phyloP scores from a whole-genome alignment of 495 filamentous ascomycete species.

The Penicillium angulare region DNA sequence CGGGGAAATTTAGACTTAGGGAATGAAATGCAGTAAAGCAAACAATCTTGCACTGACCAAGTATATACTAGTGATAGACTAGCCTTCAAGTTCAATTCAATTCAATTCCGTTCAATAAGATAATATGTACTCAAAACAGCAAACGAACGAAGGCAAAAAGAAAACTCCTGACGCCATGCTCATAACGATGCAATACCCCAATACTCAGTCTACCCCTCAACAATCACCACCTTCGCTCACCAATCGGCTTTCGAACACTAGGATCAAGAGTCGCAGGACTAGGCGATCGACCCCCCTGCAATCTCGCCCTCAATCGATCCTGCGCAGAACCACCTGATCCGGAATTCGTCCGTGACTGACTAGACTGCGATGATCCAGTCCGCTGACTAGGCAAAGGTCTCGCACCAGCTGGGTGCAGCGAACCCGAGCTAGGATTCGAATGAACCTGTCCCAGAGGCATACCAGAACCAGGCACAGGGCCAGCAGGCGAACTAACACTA shows the following conservation, averaged over 20 bases:
- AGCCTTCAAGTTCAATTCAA: too few species aligned
- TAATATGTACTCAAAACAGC: not conserved
- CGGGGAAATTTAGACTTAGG: too few species aligned
- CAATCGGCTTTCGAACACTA: conserved; percentile 37
- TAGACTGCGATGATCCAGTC: conserved; percentile 66
- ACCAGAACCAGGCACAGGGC: conserved; percentile 14
- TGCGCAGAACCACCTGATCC: conserved; percentile 56
- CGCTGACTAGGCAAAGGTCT: conserved; percentile 69
- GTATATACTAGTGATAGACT: too few species aligned
- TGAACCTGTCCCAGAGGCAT: conserved; percentile 14
- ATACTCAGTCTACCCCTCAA: not conserved
- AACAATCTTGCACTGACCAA: too few species aligned
- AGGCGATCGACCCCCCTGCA: conserved; percentile 55
- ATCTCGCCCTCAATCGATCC: conserved; percentile 64
- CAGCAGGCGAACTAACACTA: conserved; percentile 20
- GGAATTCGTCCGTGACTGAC: conserved; percentile 14
- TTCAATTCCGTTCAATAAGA: not conserved
- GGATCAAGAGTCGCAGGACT: conserved; percentile 36
- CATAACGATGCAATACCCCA: conserved; percentile 16
- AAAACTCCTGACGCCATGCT: conserved; percentile 28
- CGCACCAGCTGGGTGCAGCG: conserved; percentile 41
- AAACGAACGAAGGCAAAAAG: not conserved
- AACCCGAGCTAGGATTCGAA: conserved; percentile 14
- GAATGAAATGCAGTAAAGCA: too few species aligned
- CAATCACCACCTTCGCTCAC: conserved; percentile 18